Base-by-base conservation (phyloP, 2,329 filamentous ascomycete species). In the Penicillium sumatraense region DNA sequence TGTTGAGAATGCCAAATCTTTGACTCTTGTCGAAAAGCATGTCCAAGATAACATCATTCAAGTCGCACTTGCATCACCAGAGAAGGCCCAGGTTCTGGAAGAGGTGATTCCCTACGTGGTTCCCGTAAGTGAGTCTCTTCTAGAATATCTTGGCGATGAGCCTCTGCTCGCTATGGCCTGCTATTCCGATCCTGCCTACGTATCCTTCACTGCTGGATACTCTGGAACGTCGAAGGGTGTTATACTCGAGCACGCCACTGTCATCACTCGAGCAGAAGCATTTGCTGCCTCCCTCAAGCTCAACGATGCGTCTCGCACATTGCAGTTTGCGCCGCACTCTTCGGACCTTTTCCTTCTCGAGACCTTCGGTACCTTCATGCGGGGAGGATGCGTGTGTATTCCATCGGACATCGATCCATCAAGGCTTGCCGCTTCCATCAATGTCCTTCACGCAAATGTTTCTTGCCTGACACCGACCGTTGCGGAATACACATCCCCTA, bases 341-440 rank as follows among this genome's bases (percentile, higher is more conserved):
- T 81, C 80, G 35, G 80, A 81, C 54, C 71, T 75, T 10, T 77
- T 73, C 48, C 67, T 82, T 18, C 64, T 72, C 29, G 78, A 72
- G 50, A 64, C 70, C 36, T 75, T 75, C 57, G 71, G 58, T 45
- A 75, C 72, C 14, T 71, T 72, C 29, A 60, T 68, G 55, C 62
- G 69, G 24, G 79, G 80, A 35, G 80, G 79, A 3, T 78, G 75
- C 33, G 61, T 82, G 13, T 81, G 79, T 51, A 76, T 82, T 2
- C 78, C 79, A 0, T 72, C 73, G 47, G 65, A 77, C 60, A 60
- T 73, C 38, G 76, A 81, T 11, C 79, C 76, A 72, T 76, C 74
- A 1, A 80, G 82, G 61, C 78, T 88, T 65, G 84, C 84, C 0
- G 77, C 81, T 0, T 76, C 82, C 0, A 76, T 87, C 57, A 75